A percentile compares a stretch with the other conserved stretches of the same genome.
These are phyloP conservation scores for Pyrenochaeta sp. DNA, from an alignment of 2,329 filamentous ascomycete genomes.

Conservation along the genomic window DNA sequence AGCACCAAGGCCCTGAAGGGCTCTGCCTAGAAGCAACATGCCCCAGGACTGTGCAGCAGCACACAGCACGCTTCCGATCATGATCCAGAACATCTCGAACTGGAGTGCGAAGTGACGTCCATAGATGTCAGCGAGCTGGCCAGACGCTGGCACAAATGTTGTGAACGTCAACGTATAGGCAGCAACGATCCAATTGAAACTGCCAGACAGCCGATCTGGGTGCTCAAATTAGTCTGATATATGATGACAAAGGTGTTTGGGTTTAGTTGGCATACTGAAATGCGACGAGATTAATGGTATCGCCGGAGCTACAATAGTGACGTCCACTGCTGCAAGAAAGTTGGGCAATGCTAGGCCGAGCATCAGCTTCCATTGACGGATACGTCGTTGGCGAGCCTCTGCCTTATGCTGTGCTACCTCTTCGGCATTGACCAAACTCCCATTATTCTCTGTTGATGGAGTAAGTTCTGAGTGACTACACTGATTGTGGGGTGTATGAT, in stretches of 20 bases:
- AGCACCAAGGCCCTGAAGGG: slow-evolving; percentile 68
- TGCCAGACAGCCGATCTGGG: slow-evolving; percentile 63
- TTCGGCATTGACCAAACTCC: slow-evolving; percentile 17
- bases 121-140: slow-evolving; percentile 71
- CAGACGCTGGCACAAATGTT: slow-evolving; percentile 72
- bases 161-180: slow-evolving; percentile 73
- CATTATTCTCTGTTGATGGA: slow-evolving; percentile 6
- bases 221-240: slow-evolving; percentile 7
- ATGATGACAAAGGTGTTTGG: neutral
- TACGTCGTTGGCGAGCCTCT: slow-evolving; percentile 28
- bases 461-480: neutral
- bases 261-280: slow-evolving; percentile 60
- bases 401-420: slow-evolving; percentile 19
- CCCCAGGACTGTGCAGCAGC: slow-evolving; percentile 66
- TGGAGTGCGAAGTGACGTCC: slow-evolving; percentile 69
- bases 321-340: slow-evolving; percentile 68
- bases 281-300: slow-evolving; percentile 70
- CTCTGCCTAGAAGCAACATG: slow-evolving; percentile 69
- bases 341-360: slow-evolving; percentile 68
- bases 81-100: slow-evolving; percentile 58
- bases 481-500: neutral
- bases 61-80: slow-evolving; percentile 69
- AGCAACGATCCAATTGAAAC: slow-evolving; percentile 69
- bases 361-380: slow-evolving; percentile 68
- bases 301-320: slow-evolving; percentile 70